phyloP scores from a whole-genome alignment of 306 rosid genomes.

The Sesbania bispinosa region DNA sequence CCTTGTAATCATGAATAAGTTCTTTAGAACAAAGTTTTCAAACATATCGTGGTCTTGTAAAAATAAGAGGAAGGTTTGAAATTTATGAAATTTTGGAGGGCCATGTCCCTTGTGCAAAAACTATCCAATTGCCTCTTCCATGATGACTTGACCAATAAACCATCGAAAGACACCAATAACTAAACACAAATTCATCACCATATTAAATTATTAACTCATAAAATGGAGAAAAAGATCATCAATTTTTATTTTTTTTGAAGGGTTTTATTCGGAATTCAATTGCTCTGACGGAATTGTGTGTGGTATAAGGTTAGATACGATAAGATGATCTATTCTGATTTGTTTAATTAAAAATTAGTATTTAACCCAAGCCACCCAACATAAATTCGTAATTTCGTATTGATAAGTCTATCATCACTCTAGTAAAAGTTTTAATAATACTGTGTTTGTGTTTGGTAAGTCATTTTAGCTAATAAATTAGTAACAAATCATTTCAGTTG shows the following conservation, averaged over 20 bases:
- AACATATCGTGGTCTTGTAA: not conserved
- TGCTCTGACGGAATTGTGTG: too few relatives aligned
- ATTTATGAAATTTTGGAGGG: conserved; percentile 10
- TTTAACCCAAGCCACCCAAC: too few relatives aligned
- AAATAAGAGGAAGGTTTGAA: not conserved
- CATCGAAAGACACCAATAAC: not conserved
- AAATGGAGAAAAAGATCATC: not conserved
- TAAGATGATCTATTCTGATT: too few relatives aligned
- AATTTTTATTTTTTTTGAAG: not conserved
- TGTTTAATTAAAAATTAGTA: too few relatives aligned
- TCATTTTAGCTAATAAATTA: too few relatives aligned
- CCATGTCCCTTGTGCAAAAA: not conserved
- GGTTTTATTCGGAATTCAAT: too few relatives aligned
- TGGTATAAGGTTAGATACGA: too few relatives aligned
- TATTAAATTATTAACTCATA: not conserved
- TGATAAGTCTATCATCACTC: too few relatives aligned
- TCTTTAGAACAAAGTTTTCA: conserved; percentile 13
- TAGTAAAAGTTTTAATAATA: too few relatives aligned
- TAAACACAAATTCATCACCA: not conserved
- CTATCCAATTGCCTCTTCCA: not conserved
- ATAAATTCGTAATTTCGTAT: too few relatives aligned
- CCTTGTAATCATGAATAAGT: conserved; percentile 31
- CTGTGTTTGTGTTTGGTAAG: too few relatives aligned
- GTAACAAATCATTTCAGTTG: too few relatives aligned
- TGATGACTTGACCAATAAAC: not conserved